Evolutionary conservation across 2,329 filamentous ascomycete species (phyloP), one percentile per base, ranked within the genome.

Genomic region (Penicillium hordei): DNA sequence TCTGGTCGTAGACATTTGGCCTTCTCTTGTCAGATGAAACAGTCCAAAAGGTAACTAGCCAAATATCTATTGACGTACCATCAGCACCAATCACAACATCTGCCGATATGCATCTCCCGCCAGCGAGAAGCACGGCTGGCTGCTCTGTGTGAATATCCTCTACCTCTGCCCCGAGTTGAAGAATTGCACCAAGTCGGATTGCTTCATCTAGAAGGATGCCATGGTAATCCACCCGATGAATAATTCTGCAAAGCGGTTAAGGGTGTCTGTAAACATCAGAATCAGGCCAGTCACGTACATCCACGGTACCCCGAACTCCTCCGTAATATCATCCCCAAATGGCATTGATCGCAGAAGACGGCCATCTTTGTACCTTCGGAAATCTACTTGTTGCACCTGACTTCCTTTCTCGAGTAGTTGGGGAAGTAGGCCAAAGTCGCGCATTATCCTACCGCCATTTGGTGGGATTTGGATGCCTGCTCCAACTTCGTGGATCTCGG

Each of bases 391-490:
- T 33, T 64, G 45, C 2, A 66, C 55, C 0, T 48, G 42, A 29
- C 31, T 39, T 29, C 40, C 51, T 23, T 55, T 44, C 19, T 65
- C 45, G 4, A 62, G 43, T 7, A 68, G 27, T 10, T 59, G 10
- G 7, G 55, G 12, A 1, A 68, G 19, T 2, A 69, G 40, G 10
- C 60, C 64, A 1, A 69, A 52, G 4, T 62, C 43, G 8, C 51
- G 25, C 39, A 69, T 55, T 2, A 68, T 48, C 10, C 65, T 57
- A 39, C 58, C 53, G 5, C 63, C 68, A 58, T 71, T 71, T 1
- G 68, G 67, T 9, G 69, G 68, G 42, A 70, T 66, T 43, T 70
- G 69, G 39, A 70, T 70, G 6, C 69, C 69, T 2, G 69, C 67
- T 0, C 69, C 69, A 23, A 67, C 57, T 38, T 68, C 45, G 9